Conservation (phyloP, 352 stramenopile genomes). For the Phytophthora megakarya region DNA sequence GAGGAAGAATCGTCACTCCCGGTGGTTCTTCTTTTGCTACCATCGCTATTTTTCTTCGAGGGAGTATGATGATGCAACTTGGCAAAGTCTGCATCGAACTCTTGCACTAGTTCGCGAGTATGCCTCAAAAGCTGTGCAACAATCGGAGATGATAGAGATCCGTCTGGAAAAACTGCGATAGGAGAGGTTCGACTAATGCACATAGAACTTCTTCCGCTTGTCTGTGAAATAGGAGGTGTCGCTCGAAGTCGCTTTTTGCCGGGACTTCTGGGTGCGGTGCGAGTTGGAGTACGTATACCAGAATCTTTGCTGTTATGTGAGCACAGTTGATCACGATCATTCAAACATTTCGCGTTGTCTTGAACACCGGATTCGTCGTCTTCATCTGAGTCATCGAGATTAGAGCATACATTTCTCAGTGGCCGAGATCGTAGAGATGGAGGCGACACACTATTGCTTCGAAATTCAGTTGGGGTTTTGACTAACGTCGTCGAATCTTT, state of each 20-base stretch:
- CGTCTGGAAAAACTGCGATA: slow-evolving; percentile 21
- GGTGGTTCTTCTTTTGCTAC: slow-evolving; percentile 1
- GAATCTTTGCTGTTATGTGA: not conserved
- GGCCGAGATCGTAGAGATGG: slow-evolving; percentile 30
- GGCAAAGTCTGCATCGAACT: slow-evolving; percentile 33
- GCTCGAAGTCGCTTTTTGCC: not conserved
- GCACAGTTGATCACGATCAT: not conserved
- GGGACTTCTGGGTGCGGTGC: slow-evolving; percentile 7
- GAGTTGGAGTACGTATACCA: slow-evolving; percentile 12
- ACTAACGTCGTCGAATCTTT: slow-evolving; percentile 1
- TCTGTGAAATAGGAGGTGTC: slow-evolving; percentile 3
- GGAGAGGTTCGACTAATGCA: not conserved
- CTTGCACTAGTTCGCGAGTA: slow-evolving; percentile 35
- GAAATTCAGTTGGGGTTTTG: not conserved
- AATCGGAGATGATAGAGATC: slow-evolving; percentile 24
- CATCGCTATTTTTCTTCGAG: not conserved
- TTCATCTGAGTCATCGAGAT: slow-evolving; percentile 54
- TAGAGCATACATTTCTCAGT: slow-evolving; percentile 50
- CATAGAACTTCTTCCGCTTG: slow-evolving; percentile 4
- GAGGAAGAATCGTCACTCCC: not conserved
- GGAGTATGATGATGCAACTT: not conserved
- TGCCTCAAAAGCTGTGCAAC: slow-evolving; percentile 32
- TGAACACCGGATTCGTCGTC: slow-evolving; percentile 14
- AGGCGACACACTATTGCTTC: slow-evolving; percentile 20
- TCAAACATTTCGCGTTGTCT: too few species aligned